These are phyloP conservation scores for Samsoniella hepiali DNA, from an alignment of 2,329 filamentous ascomycete genomes.

Conservation along the genomic window DNA sequence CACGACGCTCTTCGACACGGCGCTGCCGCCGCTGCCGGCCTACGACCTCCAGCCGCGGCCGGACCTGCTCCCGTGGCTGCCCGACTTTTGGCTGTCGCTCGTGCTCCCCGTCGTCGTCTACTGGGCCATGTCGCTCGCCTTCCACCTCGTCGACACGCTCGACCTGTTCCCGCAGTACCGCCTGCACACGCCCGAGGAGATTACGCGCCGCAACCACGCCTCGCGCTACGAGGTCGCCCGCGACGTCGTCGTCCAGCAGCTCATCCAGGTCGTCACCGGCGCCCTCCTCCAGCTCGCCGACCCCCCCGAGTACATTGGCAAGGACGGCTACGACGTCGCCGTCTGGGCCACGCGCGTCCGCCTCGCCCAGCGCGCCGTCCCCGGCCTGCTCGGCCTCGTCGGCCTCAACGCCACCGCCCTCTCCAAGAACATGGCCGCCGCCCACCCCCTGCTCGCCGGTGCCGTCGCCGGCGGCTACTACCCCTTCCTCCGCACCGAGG, in stretches of 20 bases:
- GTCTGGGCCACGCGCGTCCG: conserved; percentile 85
- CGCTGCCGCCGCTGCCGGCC: conserved; percentile 77
- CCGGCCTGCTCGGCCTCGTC: conserved; percentile 63
- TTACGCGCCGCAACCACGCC: conserved; percentile 82
- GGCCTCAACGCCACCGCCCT: conserved; percentile 75
- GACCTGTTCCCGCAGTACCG: conserved; percentile 89
- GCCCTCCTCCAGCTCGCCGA: conserved; percentile 68
- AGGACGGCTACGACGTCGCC: conserved; percentile 80
- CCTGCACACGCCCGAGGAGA: conserved; percentile 90
- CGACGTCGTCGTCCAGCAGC: conserved; percentile 88
- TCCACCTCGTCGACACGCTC: conserved; percentile 81
- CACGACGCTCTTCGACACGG: conserved; percentile 52
- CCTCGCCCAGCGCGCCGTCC: conserved; percentile 73
- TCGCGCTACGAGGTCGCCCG: conserved; percentile 79
- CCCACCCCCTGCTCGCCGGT: conserved; percentile 71
- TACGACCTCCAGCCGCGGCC: conserved; percentile 70
- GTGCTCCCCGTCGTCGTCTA: conserved; percentile 78
- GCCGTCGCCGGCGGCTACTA: conserved; percentile 79
- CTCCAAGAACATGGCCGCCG: conserved; percentile 68
- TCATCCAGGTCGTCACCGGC: conserved; percentile 77
- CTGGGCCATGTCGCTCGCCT: conserved; percentile 81
- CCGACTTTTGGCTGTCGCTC: conserved; percentile 77
- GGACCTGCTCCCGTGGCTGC: conserved; percentile 71
- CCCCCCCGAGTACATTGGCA: conserved; percentile 68
- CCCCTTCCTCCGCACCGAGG: conserved; percentile 61